Base-by-base conservation (phyloP, 73 alveolate genomes). In the Uronychia setigera region DNA sequence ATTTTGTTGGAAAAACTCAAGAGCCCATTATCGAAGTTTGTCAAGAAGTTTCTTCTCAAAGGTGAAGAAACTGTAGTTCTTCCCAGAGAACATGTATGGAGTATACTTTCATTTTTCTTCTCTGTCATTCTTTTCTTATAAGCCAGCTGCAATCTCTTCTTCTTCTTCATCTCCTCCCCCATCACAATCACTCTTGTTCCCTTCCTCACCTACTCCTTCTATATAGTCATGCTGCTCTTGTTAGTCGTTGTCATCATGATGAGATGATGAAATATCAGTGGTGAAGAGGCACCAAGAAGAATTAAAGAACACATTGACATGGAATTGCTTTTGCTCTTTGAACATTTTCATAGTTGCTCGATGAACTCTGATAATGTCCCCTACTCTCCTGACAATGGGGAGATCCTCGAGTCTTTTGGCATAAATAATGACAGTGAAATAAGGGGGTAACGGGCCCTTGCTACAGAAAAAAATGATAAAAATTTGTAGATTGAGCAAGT, bases 391-490 rank as follows among this genome's bases (percentile, higher is more conserved):
- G 0, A 77, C 79, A 0, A 85, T 60, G 33, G 91, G 91, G 31
- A 85, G 60, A 46, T 85, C 91, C 78, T 85, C 91, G 29, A 77
- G 46, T 58, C 86, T 76, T 35, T 78, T 85, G 9, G 91, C 91
- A 77, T 35, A 85, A 5, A 85, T 74, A 0, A 85, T 59, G n/a
- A 67, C 33, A 5, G 5, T 35, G 35, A 84, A 88, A 19, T 46
- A 46, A 19, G 32, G 57, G 76, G 29, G 74, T 83, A 26, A 46
- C 28, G 67, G 78, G 33, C 87, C 80, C 35, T 57, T 67, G 84
- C 13, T 78, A 28, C 31, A 83, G 88, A 75, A 59, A 83, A 31
- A 28, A 29, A 26, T 27, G 59, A 1, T 78, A 33, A 78, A 34
- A 19, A 19, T 19, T 46, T 46, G n/a, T 11, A 46, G 67, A 19